Conservation (phyloP, 78 protist species). For the Mantamonas sphyraenae region DNA sequence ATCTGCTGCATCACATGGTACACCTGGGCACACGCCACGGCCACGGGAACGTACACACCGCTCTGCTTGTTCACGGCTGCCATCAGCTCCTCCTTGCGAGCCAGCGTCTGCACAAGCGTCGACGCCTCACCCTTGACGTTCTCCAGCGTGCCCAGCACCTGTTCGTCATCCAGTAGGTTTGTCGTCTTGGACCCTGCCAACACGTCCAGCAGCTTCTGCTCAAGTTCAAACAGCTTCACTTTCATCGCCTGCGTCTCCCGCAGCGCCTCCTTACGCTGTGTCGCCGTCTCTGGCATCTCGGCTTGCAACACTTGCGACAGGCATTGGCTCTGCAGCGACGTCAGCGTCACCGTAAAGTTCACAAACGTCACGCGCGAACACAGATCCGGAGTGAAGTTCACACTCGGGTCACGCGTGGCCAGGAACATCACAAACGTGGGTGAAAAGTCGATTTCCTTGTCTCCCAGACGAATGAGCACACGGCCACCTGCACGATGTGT, state of each 20-base stretch:
- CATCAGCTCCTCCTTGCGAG: slow-evolving; percentile 65
- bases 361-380: slow-evolving; percentile 88
- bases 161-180: slow-evolving; percentile 84
- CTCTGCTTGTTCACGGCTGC: slow-evolving; percentile 24
- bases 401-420: slow-evolving; percentile 77
- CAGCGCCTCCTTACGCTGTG: too few relatives aligned
- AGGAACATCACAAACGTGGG: slow-evolving; percentile 88
- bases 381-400: slow-evolving; percentile 85
- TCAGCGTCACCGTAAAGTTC: slow-evolving; percentile 89
- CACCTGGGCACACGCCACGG: slow-evolving; percentile 52
- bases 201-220: slow-evolving; percentile 67
- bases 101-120: slow-evolving; percentile 52
- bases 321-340: slow-evolving; percentile 61
- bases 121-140: slow-evolving; percentile 61
- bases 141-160: slow-evolving; percentile 77
- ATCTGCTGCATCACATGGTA: slow-evolving; percentile 81
- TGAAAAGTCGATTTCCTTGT: slow-evolving; percentile 87
- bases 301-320: slow-evolving; percentile 53
- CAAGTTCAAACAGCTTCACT: slow-evolving; percentile 70
- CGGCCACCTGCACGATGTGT: not conserved
- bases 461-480: slow-evolving; percentile 79
- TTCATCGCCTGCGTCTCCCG: too few relatives aligned
- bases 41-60: slow-evolving; percentile 59
- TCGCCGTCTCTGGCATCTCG: slow-evolving; percentile 74
- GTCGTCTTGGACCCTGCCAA: slow-evolving; percentile 88